Conservation (phyloP, 495 filamentous ascomycete genomes). For the Aspergillus hancockii region DNA sequence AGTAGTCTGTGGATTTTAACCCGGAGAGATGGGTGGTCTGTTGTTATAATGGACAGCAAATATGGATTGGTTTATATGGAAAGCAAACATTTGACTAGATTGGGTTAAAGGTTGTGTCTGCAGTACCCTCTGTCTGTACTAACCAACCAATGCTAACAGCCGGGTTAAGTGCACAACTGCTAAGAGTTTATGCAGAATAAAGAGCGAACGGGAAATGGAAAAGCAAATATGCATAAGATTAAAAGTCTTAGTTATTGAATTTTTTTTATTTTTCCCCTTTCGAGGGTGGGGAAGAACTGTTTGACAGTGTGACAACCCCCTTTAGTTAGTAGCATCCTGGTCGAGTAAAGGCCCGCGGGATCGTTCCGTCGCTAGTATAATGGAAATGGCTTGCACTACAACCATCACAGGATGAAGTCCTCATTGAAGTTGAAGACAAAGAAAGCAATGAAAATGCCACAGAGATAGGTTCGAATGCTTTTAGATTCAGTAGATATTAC, state of each 20-base stretch:
- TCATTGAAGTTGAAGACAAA: background rate
- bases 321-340: background rate
- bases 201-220: background rate
- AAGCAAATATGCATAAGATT: background rate
- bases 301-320: slow-evolving; percentile 5
- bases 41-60: background rate
- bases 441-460: background rate
- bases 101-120: background rate
- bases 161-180: background rate
- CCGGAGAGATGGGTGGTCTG: background rate
- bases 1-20: background rate
- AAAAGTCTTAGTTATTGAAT: background rate
- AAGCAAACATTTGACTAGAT: background rate
- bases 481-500: background rate
- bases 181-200: background rate
- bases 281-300: background rate
- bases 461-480: background rate
- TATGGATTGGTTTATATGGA: background rate
- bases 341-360: background rate
- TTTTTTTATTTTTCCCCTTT: background rate
- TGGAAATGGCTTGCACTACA: background rate
- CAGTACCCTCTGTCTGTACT: background rate
- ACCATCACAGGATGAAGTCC: background rate
- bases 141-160: background rate
- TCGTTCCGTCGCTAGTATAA: background rate